phyloP scores from a whole-genome alignment of 2,329 filamentous ascomycete genomes.

The Pleurostoma richardsiae region DNA sequence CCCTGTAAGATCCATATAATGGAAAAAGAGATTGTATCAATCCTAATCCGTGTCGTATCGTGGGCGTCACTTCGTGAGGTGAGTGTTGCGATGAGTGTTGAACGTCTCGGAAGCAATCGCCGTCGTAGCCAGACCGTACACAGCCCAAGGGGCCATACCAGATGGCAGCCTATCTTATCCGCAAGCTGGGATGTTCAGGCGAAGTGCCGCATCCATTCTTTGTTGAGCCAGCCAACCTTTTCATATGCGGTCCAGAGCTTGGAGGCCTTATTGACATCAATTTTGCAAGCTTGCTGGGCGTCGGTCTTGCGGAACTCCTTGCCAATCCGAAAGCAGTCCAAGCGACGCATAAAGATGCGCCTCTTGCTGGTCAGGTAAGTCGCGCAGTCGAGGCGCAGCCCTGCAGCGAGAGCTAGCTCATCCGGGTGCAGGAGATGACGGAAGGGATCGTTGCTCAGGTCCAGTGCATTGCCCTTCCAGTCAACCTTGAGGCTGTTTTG shows the following conservation, averaged over 20 bases:
- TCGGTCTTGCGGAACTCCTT: constrained; percentile 95
- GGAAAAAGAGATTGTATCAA: background rate
- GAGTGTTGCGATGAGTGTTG: background rate
- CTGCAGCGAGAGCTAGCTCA: constrained; percentile 71
- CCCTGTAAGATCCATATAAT: background rate
- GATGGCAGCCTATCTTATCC: background rate
- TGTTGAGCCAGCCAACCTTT: constrained; percentile 75
- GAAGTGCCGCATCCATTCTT: constrained; percentile 31
- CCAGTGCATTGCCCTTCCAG: constrained; percentile 77
- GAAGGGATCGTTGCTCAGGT: constrained; percentile 69
- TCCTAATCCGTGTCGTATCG: background rate
- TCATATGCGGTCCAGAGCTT: constrained; percentile 89
- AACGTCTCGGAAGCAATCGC: too few species aligned
- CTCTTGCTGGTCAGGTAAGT: constrained; percentile 92
- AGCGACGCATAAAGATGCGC: constrained; percentile 76
- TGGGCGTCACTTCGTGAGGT: background rate
- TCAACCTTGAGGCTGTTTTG: constrained; percentile 74
- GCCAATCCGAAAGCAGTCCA: constrained; percentile 59
- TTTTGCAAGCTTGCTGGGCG: constrained; percentile 94
- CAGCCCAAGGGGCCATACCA: background rate
- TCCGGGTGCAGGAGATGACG: constrained; percentile 68
- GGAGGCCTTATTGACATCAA: constrained; percentile 96
- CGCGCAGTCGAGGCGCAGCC: constrained; percentile 76
- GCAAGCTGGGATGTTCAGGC: background rate
- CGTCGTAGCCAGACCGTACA: background rate